phyloP scores from a whole-genome alignment of 2,329 filamentous ascomycete species.

The Aschersonia sp. region DNA sequence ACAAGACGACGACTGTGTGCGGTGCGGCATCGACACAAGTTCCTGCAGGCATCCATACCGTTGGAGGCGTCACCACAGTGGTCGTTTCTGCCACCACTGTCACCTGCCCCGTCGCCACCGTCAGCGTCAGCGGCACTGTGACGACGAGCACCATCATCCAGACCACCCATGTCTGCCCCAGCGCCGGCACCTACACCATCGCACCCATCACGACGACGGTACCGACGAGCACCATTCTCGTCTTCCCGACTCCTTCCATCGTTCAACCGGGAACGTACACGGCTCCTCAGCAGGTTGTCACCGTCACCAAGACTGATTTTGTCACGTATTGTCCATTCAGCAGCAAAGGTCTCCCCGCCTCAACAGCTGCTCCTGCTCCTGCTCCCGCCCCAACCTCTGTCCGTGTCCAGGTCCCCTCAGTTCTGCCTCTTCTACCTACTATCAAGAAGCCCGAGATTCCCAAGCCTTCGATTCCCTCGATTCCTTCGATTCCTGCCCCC shows the following conservation, averaged over 20 bases:
- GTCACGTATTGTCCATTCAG: slow-evolving; percentile 60
- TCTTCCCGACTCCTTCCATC: slow-evolving; percentile 51
- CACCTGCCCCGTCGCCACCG: slow-evolving; percentile 54
- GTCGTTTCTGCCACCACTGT: slow-evolving; percentile 53
- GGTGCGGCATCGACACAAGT: slow-evolving; percentile 47
- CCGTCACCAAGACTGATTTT: slow-evolving; percentile 52
- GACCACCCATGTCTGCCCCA: slow-evolving; percentile 62
- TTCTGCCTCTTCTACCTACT: neutral
- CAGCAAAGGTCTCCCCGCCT: slow-evolving; percentile 22
- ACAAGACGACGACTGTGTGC: slow-evolving; percentile 52
- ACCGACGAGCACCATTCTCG: slow-evolving; percentile 37
- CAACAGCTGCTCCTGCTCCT: slow-evolving; percentile 12
- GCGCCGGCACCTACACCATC: slow-evolving; percentile 63
- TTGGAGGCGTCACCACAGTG: slow-evolving; percentile 59
- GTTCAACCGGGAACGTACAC: slow-evolving; percentile 62
- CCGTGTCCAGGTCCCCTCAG: slow-evolving; percentile 6
- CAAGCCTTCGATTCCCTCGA: slow-evolving; percentile 1
- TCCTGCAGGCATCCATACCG: slow-evolving; percentile 49
- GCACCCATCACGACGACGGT: slow-evolving; percentile 50
- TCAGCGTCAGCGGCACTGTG: slow-evolving; percentile 39
- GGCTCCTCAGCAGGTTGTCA: slow-evolving; percentile 50
- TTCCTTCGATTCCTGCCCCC: slow-evolving; percentile 1
- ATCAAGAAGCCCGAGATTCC: slow-evolving; percentile 1
- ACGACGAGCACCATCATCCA: slow-evolving; percentile 53
- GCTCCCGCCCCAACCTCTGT: slow-evolving; percentile 14